phyloP scores from a whole-genome alignment of 257 asterid species.

The Striga asiatica region DNA sequence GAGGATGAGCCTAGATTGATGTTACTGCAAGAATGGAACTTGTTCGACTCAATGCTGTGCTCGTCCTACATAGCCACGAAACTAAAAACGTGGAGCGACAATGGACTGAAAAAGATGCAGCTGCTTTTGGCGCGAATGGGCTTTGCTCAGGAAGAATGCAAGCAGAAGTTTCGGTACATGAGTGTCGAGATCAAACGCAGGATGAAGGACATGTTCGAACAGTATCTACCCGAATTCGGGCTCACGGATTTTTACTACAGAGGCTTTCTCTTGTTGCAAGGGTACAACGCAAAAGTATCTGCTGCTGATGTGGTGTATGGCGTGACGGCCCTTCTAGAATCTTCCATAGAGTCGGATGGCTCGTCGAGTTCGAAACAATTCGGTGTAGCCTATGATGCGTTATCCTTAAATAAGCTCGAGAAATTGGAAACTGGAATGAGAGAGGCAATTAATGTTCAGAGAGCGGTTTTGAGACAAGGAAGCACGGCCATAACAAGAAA shows the following conservation, averaged over 20 bases:
- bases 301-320: constrained; percentile 97
- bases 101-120: constrained; percentile 80
- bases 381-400: constrained; percentile 74
- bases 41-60: constrained; percentile 92
- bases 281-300: constrained; percentile 82
- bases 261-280: constrained; percentile 70
- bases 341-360: constrained; percentile 70
- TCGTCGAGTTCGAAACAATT: constrained; percentile 73
- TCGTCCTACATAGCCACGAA: constrained; percentile 91
- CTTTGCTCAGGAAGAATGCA: constrained; percentile 85
- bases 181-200: constrained; percentile 68
- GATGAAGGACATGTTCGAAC: constrained; percentile 96
- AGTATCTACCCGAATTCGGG: constrained; percentile 83
- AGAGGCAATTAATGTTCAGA: constrained; percentile 87
- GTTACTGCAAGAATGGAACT: constrained; percentile 94
- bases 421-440: constrained; percentile 80
- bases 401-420: constrained; percentile 64
- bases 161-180: constrained; percentile 87
- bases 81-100: constrained; percentile 92
- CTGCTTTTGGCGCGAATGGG: constrained; percentile 96
- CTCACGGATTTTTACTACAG: constrained; percentile 78
- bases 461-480: constrained; percentile 96
- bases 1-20: constrained; percentile 84
- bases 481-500: constrained; percentile 87
- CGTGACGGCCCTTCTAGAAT: constrained; percentile 78